Base-by-base conservation (phyloP, 225 moss, liverwort and hornwort species). In the Thuidium tamariscinum region DNA sequence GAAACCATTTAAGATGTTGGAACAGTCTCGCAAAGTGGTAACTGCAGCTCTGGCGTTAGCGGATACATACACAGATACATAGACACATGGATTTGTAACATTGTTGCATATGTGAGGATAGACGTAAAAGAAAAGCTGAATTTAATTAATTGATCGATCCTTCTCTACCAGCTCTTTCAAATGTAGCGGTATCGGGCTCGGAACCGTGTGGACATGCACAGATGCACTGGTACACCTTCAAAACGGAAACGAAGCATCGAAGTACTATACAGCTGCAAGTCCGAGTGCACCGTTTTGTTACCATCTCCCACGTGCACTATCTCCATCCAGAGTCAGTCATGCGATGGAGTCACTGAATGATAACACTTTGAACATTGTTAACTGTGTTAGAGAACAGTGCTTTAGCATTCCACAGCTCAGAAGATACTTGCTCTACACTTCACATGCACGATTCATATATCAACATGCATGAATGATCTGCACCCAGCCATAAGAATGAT, bases 261-360 rank as follows among this genome's bases (percentile, higher is more conserved):
- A 97, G 85, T 54, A n/a, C n/a, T n/a, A n/a, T n/a, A 95, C 92
- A 62, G 92, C 89, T 81, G 92, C 89, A 95, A 56, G 39, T 57
- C 13, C 17, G 92, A 95, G 67, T 95, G 90, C 66, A 95, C 95
- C 86, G 91, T 91, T 41, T 91, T 93, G 91, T 97, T 94, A 51
- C 94, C 95, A 75, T 94, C 96, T 77, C 93, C 97, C 48, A 97
- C 92, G 72, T 94, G 91, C 78, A 96, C 97, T 46, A 95, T 90
- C 96, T 95, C 88, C 52, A 3, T 67, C 48, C 79, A 74, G 16
- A 78, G 44, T 83, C 49, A 48, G 49, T 77, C 39, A 57, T 11
- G 76, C n/a, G 16, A 37, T 42, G 21, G 42, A 42, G n/a, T n/a
- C 34, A 14, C 9, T 64, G 17, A 79, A 29, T n/a, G 44, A 46